These are phyloP conservation scores for Starmerella gropengiesseri DNA, from an alignment of 805 yeast species.

Conservation along the genomic window DNA sequence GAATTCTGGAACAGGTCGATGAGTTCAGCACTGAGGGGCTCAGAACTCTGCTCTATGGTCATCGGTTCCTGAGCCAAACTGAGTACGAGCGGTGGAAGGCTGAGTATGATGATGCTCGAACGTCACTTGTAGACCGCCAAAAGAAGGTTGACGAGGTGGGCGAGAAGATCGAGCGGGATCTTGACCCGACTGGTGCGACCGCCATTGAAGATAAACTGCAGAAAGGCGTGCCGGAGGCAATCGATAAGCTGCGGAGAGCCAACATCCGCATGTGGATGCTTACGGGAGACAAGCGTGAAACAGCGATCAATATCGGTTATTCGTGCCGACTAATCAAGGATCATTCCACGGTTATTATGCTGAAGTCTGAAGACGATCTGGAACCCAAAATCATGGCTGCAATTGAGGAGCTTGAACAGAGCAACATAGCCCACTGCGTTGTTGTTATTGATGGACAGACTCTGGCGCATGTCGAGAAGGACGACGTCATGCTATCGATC, in stretches of 20 bases:
- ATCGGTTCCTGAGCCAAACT: constrained; percentile 50
- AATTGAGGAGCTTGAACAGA: constrained; percentile 57
- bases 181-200: constrained; percentile 77
- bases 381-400: constrained; percentile 64
- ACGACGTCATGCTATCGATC: constrained; percentile 56
- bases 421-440: constrained; percentile 84
- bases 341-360: constrained; percentile 75
- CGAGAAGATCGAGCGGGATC: constrained; percentile 52
- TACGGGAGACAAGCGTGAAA: constrained; percentile 96
- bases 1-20: constrained; percentile 80
- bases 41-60: constrained; percentile 77
- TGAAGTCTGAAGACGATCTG: constrained; percentile 46
- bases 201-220: constrained; percentile 96
- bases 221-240: constrained; percentile 92
- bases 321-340: constrained; percentile 89
- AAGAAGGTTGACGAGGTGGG: constrained; percentile 62
- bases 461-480: constrained; percentile 57
- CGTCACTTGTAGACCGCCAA: constrained; percentile 58
- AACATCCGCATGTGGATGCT: constrained; percentile 96
- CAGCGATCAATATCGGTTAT: constrained; percentile 94
- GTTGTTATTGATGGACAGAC: constrained; percentile 93
- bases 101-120: constrained; percentile 63
- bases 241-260: constrained; percentile 82
- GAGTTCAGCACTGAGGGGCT: constrained; percentile 92
- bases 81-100: constrained; percentile 59